Base-by-base conservation (phyloP, 2,329 filamentous ascomycete genomes). In the Colletotrichum tropicicola region DNA sequence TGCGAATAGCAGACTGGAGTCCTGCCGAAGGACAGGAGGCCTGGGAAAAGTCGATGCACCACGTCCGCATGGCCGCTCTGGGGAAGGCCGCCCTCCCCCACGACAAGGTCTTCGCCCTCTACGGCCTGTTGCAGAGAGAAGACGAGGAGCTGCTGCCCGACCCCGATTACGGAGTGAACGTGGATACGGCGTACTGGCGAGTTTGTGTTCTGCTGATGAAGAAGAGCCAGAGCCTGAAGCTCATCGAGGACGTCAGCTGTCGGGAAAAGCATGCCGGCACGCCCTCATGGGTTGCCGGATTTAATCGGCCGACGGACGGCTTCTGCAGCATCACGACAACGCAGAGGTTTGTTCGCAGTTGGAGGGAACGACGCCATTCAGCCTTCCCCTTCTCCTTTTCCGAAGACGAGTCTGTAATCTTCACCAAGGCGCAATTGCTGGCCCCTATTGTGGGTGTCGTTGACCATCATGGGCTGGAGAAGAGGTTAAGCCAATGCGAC, bases 401-500 rank as follows among this genome's bases (percentile, higher is more conserved):
- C n/a, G n/a, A n/a, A n/a, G n/a, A n/a, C n/a, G n/a, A 32, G 30
- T 4, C 9, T 15, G 15, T 13, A 4, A 10, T 35, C 15, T 35
- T 35, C 2, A 35, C 32, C 9, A 35, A 5, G 4, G 32, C 32
- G 6, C 32, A 35, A 3, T 6, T 35, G 32, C 6, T 35, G 5
- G 7, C 32, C 12, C 10, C 32, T 13, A 6, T 35, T 2, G n/a
- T 15, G 13, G 32, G 32, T 6, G n/a, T 13, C 4, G 4, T 35
- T 6, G 32, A 35, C n/a, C 32, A 35, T 6, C 2, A 35, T n/a
- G 32, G 32, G 1, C 12, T 15, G 2, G 2, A 35, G 12, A 35
- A 1, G 3, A 6, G 12, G 32, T 35, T 35, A 5, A n/a, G 3
- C 1, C 5, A 4, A 1, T 6, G 13, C 5, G 12, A 35, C 0